A percentile compares a stretch with the other conserved stretches of the same genome.
phyloP scores from a whole-genome alignment of 2,329 filamentous ascomycete genomes.

The Talaromyces rugulosus region DNA sequence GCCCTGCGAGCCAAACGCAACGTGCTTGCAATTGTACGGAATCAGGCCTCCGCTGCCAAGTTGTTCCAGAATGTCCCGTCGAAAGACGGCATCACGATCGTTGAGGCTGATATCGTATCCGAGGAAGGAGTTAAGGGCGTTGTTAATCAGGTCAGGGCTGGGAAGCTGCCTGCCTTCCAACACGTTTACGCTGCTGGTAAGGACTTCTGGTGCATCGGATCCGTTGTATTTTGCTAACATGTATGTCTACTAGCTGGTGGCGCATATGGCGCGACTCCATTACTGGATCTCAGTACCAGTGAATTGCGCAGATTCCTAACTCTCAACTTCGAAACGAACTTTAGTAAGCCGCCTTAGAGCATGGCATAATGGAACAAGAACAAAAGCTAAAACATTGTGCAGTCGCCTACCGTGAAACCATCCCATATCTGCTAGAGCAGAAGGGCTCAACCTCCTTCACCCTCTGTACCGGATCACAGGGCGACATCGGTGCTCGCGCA shows the following conservation, averaged over 20 bases:
- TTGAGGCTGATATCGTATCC: background rate
- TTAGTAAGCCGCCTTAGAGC: background rate
- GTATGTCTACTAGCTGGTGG: background rate
- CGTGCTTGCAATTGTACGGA: background rate
- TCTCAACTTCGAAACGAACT: constrained; percentile 10
- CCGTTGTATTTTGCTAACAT: background rate
- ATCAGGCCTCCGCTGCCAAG: constrained; percentile 1
- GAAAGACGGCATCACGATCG: background rate
- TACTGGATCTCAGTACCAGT: background rate
- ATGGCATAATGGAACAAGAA: background rate
- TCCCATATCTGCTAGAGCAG: constrained; percentile 5
- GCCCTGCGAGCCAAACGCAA: background rate
- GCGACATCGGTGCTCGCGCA: constrained; percentile 6
- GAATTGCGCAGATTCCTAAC: constrained; percentile 5
- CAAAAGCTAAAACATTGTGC: background rate
- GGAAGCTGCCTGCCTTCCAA: constrained; percentile 3
- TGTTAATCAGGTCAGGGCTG: background rate
- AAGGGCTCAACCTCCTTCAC: constrained; percentile 1
- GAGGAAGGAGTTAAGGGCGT: background rate
- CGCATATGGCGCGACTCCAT: background rate
- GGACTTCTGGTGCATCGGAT: background rate
- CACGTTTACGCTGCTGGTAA: constrained; percentile 1
- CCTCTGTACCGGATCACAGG: constrained; percentile 10
- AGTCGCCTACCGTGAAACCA: constrained; percentile 8
- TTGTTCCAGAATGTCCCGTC: constrained; percentile 1